These are phyloP conservation scores for Tuber microsphaerosporum DNA, from an alignment of 495 filamentous ascomycete species.

Conservation along the genomic window DNA sequence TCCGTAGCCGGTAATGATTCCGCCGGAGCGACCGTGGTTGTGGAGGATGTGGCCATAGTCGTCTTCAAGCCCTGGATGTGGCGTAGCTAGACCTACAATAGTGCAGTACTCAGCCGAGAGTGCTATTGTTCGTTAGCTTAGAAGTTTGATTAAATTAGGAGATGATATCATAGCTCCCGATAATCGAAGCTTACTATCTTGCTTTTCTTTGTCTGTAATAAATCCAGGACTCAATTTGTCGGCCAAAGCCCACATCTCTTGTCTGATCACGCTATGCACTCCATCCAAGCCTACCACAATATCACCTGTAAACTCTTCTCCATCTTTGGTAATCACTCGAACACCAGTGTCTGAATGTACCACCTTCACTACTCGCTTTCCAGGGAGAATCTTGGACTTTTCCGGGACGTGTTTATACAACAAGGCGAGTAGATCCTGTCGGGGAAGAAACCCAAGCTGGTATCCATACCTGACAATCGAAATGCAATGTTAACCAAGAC, in stretches of 20 bases:
- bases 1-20: constrained; percentile 13
- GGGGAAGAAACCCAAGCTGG: constrained; percentile 41
- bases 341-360: constrained; percentile 17
- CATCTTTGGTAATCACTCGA: constrained; percentile 41
- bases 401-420: constrained; percentile 43
- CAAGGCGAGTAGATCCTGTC: constrained; percentile 41
- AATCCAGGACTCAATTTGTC: constrained; percentile 18
- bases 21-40: constrained; percentile 10
- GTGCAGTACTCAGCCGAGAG: constrained; percentile 30
- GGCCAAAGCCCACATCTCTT: constrained; percentile 26
- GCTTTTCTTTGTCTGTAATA: constrained; percentile 16
- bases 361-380: constrained; percentile 41
- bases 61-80: constrained; percentile 19
- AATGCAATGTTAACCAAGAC: constrained; percentile 8
- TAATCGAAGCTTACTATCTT: constrained; percentile 12
- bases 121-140: constrained; percentile 15
- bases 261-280: constrained; percentile 37
- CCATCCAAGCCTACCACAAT: constrained; percentile 54
- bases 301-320: constrained; percentile 44
- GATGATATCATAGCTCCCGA: neutral
- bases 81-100: constrained; percentile 35
- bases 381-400: constrained; percentile 39
- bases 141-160: neutral
- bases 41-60: constrained; percentile 12
- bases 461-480: constrained; percentile 41